A percentile compares a stretch with the other conserved stretches of the same genome.
phyloP scores from a whole-genome alignment of 2,329 filamentous ascomycete genomes.

The Paecilomyces variotii region DNA sequence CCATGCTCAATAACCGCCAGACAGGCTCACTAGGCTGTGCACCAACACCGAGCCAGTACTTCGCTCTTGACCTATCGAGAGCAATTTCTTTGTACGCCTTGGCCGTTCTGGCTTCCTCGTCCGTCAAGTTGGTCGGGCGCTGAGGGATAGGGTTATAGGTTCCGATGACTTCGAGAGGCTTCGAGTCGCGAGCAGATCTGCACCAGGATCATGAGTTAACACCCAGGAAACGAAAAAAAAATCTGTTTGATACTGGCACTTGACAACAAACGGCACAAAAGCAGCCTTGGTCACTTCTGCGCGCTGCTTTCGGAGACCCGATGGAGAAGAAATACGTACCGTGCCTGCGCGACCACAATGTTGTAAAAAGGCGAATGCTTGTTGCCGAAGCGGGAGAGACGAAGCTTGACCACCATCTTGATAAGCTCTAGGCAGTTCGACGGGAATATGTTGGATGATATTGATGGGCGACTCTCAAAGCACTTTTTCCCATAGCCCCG shows the following conservation, averaged over 20 bases:
- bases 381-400: conserved; percentile 87
- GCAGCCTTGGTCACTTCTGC: neutral
- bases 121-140: conserved; percentile 40
- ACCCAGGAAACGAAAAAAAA: neutral
- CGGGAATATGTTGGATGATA: neutral
- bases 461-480: neutral
- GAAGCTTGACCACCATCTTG: conserved; percentile 86
- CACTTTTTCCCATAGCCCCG: conserved; percentile 4
- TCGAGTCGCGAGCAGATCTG: conserved; percentile 77
- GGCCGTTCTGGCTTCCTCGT: conserved; percentile 43
- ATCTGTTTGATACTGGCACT: too few species aligned
- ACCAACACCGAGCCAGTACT: conserved; percentile 95
- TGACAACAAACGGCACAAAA: neutral
- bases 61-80: conserved; percentile 69
- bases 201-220: neutral
- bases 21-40: conserved; percentile 87
- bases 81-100: conserved; percentile 85
- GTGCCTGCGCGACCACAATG: conserved; percentile 88
- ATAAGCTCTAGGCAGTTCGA: conserved; percentile 2
- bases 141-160: conserved; percentile 55
- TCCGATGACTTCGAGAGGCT: conserved; percentile 86
- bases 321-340: conserved; percentile 47
- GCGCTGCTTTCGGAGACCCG: neutral
- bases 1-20: conserved; percentile 80
- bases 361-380: conserved; percentile 91